Conservation (phyloP, 1,139 yeast species). For the Sugiyamaella xylanicola region DNA sequence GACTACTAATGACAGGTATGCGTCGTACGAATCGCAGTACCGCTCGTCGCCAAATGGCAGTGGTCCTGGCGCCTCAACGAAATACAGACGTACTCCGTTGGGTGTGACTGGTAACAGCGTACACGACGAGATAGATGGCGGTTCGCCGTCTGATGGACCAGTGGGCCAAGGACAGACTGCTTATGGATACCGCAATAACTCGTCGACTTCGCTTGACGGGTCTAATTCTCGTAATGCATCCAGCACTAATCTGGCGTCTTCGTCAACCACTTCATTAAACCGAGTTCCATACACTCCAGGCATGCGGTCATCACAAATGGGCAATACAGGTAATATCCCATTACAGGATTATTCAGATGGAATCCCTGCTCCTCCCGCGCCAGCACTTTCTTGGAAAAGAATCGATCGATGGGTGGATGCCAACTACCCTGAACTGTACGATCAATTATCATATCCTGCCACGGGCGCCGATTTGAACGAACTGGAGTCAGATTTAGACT, state of each 20-base stretch:
- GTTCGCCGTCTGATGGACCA: constrained; percentile 26
- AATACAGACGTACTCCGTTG: constrained; percentile 3
- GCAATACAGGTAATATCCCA: constrained; percentile 46
- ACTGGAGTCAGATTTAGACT: constrained; percentile 68
- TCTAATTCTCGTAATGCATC: constrained; percentile 22
- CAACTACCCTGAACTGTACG: constrained; percentile 78
- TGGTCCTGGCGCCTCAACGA: constrained; percentile 17
- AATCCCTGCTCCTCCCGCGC: constrained; percentile 71
- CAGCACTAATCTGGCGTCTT: constrained; percentile 26
- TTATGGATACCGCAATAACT: constrained; percentile 24
- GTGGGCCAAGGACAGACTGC: constrained; percentile 26
- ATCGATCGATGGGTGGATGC: constrained; percentile 74
- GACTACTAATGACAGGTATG: constrained; percentile 66
- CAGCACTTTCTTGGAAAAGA: constrained; percentile 71
- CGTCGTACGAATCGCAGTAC: constrained; percentile 51
- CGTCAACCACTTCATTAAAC: constrained; percentile 38
- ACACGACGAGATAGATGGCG: constrained; percentile 9
- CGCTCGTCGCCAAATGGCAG: constrained; percentile 25
- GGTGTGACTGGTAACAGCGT: constrained; percentile 15
- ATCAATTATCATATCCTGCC: constrained; percentile 68
- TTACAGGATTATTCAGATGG: constrained; percentile 52
- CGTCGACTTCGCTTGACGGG: constrained; percentile 30
- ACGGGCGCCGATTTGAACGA: constrained; percentile 77
- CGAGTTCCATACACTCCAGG: constrained; percentile 43
- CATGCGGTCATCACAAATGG: constrained; percentile 42